A percentile compares a stretch with the other conserved stretches of the same genome.
phyloP scores from a whole-genome alignment of 139 green algal genomes.

The Volvox reticuliferus region DNA sequence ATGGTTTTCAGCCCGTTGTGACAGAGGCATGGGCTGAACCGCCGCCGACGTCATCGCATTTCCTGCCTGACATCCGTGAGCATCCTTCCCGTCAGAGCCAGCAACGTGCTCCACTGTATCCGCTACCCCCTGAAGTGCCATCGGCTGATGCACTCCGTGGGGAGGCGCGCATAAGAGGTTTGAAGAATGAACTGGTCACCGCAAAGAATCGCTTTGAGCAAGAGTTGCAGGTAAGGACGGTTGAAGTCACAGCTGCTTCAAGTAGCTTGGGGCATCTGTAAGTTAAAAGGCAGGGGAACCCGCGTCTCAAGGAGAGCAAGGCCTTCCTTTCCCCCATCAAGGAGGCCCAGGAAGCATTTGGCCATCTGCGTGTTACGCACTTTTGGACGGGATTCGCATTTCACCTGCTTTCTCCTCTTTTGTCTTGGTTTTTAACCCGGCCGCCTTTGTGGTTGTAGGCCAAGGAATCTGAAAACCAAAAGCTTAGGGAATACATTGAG shows the following conservation, averaged over 20 bases:
- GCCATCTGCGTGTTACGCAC: too few relatives aligned
- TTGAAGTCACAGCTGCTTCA: background rate
- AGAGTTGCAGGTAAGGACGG: conserved; percentile 36
- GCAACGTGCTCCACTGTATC: background rate
- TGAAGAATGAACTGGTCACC: conserved; percentile 43
- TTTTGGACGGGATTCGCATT: too few relatives aligned
- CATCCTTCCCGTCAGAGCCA: background rate
- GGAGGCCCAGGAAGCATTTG: too few relatives aligned
- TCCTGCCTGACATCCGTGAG: conserved; percentile 41
- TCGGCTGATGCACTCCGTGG: conserved; percentile 21
- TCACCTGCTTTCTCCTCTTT: too few relatives aligned
- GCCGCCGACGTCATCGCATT: background rate
- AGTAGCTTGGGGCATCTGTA: too few relatives aligned
- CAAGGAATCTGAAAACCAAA: conserved; percentile 26
- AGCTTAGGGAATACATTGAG: conserved; percentile 45
- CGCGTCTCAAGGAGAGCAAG: too few relatives aligned
- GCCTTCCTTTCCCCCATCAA: too few relatives aligned
- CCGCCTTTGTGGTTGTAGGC: background rate
- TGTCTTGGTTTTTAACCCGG: too few relatives aligned
- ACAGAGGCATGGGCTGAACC: conserved; percentile 43
- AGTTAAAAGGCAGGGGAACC: too few relatives aligned
- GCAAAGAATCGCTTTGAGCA: conserved; percentile 30
- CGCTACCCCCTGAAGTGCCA: conserved; percentile 18
- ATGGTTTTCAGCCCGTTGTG: conserved; percentile 31
- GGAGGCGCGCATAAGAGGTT: conserved; percentile 23